Evolutionary conservation across 2,329 filamentous ascomycete genomes (phyloP).

Genomic region (Microascus cirrosus): DNA sequence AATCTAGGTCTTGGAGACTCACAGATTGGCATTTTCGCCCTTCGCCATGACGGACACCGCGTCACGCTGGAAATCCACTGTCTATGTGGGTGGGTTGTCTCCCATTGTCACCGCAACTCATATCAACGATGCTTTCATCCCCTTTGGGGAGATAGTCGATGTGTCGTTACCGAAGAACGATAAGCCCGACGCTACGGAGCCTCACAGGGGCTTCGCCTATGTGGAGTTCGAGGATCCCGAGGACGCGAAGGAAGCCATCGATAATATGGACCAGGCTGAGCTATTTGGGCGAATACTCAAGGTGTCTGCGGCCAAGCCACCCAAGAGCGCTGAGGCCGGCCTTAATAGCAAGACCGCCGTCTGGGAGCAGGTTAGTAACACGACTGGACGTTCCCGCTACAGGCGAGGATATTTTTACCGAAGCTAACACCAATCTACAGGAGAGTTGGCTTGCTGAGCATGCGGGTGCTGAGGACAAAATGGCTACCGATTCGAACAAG

Average conservation of each 20-base stretch:
- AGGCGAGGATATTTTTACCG: neutral
- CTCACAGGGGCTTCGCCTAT: conserved; percentile 90
- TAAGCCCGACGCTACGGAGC: conserved; percentile 62
- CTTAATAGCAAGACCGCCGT: conserved; percentile 87
- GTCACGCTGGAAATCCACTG: conserved; percentile 75
- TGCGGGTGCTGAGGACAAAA: conserved; percentile 59
- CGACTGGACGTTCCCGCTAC: conserved; percentile 1
- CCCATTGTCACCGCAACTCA: conserved; percentile 63
- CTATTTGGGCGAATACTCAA: conserved; percentile 87
- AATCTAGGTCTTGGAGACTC: neutral
- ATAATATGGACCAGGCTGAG: conserved; percentile 98
- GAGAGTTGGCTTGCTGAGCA: conserved; percentile 89
- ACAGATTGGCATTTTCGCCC: neutral
- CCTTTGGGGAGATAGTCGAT: conserved; percentile 91
- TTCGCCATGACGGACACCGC: conserved; percentile 60
- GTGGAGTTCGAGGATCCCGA: conserved; percentile 81
- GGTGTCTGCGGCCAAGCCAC: conserved; percentile 82
- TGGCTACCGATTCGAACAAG: conserved; percentile 19
- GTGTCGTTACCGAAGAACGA: conserved; percentile 86
- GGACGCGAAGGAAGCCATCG: conserved; percentile 89
- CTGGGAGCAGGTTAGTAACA: conserved; percentile 77
- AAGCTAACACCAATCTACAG: conserved; percentile 32
- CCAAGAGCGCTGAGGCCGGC: conserved; percentile 79
- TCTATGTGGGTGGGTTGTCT: conserved; percentile 86
- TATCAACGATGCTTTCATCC: conserved; percentile 84